Base-by-base conservation (phyloP, 1,139 yeast species). In the Sporopachydermia cereana region DNA sequence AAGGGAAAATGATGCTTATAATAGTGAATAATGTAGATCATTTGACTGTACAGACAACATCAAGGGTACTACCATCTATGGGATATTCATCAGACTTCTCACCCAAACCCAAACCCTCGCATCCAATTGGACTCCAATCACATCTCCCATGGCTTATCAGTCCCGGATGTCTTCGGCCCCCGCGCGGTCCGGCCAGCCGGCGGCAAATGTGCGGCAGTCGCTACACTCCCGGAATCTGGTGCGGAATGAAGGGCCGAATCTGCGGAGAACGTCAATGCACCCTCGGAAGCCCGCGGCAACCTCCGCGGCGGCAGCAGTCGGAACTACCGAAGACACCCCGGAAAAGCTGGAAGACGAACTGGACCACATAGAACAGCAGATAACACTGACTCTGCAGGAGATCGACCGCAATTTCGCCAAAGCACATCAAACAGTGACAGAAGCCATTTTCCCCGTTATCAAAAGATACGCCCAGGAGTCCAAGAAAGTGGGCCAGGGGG, bases 291-390 rank as follows among this genome's bases (percentile, higher is more conserved):
- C 14, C n/a, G n/a, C 30, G n/a, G 30, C 14, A 27, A 12, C n/a
- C 30, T 12, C 14, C 30, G 12, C 30, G 12, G n/a, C n/a, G n/a
- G n/a, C 14, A 12, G 30, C 14, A 27, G 12, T 27, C 12, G 30
- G 30, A 27, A 27, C 12, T 27, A 12, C 12, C 14, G 30, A 27
- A n/a, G 30, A 27, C n/a, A 27, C n/a, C 41, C 46, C 53, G 41
- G 64, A 61, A 41, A 54, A 56, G 43, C 45, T 57, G 36, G 50
- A 53, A 21, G 70, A 67, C 42, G 85, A 81, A 54, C 64, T 84
- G 46, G 94, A 85, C 55, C 68, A 76, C 53, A 63, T 86, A 39
- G 95, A 88, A 55, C 95, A 84, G 58, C 84, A 79, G 54, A 84
- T 86, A 41, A 85, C 95, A 0, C 64, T 83, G 45, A 77, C 80